Conservation (phyloP, 805 yeast genomes). For the Starmerella potacharoeniae region DNA sequence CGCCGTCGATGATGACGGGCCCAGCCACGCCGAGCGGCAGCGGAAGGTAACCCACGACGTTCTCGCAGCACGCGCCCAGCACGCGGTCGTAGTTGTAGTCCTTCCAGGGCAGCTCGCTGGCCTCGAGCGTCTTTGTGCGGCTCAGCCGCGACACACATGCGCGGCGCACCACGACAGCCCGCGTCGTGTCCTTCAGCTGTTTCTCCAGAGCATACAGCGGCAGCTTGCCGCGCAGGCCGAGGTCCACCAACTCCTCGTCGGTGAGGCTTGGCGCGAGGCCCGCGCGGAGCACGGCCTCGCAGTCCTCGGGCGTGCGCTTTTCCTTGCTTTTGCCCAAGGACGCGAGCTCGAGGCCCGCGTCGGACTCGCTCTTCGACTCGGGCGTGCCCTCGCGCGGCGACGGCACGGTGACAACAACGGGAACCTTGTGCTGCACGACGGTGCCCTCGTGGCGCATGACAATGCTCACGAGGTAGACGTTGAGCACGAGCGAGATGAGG, state of each 20-base stretch:
- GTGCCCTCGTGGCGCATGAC: conserved; percentile 41
- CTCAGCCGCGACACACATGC: conserved; percentile 78
- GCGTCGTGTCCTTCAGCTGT: conserved; percentile 71
- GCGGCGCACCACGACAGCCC: conserved; percentile 92
- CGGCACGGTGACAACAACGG: conserved; percentile 27
- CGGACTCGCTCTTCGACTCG: conserved; percentile 2
- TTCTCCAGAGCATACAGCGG: conserved; percentile 93
- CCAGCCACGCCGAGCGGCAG: conserved; percentile 97
- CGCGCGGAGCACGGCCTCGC: conserved; percentile 49
- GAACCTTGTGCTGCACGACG: conserved; percentile 1
- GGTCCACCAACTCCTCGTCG: conserved; percentile 61
- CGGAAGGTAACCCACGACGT: conserved; percentile 94
- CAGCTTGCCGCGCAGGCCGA: conserved; percentile 64
- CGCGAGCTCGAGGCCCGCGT: neutral
- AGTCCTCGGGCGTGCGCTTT: conserved; percentile 41
- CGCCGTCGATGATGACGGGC: conserved; percentile 83
- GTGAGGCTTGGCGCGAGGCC: conserved; percentile 58
- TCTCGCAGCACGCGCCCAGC: conserved; percentile 97
- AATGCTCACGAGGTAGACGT: conserved; percentile 65
- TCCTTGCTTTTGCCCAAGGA: neutral
- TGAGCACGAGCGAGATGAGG: conserved; percentile 64
- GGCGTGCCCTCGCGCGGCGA: conserved; percentile 21
- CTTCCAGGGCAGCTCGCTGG: conserved; percentile 63
- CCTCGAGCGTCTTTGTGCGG: conserved; percentile 65
- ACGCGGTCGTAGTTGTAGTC: conserved; percentile 90